A percentile compares a stretch with the other conserved stretches of the same genome.
These are phyloP conservation scores for Claviceps lovelessii DNA, from an alignment of 2,329 filamentous ascomycete genomes.

Conservation along the genomic window DNA sequence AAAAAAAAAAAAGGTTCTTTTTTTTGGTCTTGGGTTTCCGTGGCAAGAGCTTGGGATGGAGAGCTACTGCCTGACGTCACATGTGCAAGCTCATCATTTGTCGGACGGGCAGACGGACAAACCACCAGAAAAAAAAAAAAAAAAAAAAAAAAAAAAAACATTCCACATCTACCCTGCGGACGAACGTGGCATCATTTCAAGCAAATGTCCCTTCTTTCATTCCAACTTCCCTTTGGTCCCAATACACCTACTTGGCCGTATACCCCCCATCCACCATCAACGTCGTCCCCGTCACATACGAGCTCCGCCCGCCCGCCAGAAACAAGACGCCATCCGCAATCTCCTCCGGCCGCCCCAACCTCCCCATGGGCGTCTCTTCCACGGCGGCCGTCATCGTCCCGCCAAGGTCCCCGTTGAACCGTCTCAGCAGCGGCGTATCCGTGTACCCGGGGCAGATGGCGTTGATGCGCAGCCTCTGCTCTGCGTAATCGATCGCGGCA, in stretches of 20 bases:
- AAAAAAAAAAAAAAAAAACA: too few relatives aligned
- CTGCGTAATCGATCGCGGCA: constrained; percentile 38
- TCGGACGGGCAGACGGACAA: too few relatives aligned
- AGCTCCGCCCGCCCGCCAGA: constrained; percentile 36
- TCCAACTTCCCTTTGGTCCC: too few relatives aligned
- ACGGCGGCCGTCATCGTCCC: background rate
- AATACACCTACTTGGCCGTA: constrained; percentile 7
- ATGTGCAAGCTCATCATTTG: too few relatives aligned
- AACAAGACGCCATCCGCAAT: constrained; percentile 38
- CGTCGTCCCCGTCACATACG: constrained; percentile 35
- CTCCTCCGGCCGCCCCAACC: constrained; percentile 34
- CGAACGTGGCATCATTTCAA: too few relatives aligned
- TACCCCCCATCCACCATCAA: constrained; percentile 34
- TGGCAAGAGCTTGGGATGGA: too few relatives aligned
- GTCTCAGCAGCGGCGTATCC: constrained; percentile 24
- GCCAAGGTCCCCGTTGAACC: background rate
- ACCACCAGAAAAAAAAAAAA: too few relatives aligned
- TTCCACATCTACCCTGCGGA: too few relatives aligned
- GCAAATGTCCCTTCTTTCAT: too few relatives aligned
- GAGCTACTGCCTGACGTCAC: too few relatives aligned
- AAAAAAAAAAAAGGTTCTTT: too few relatives aligned
- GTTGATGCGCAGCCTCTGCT: constrained; percentile 41
- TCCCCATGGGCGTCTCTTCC: constrained; percentile 26
- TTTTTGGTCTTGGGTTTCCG: background rate
- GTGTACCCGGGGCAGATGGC: constrained; percentile 43